phyloP scores from a whole-genome alignment of 2,329 filamentous ascomycete species.

The Venturia nashicola region DNA sequence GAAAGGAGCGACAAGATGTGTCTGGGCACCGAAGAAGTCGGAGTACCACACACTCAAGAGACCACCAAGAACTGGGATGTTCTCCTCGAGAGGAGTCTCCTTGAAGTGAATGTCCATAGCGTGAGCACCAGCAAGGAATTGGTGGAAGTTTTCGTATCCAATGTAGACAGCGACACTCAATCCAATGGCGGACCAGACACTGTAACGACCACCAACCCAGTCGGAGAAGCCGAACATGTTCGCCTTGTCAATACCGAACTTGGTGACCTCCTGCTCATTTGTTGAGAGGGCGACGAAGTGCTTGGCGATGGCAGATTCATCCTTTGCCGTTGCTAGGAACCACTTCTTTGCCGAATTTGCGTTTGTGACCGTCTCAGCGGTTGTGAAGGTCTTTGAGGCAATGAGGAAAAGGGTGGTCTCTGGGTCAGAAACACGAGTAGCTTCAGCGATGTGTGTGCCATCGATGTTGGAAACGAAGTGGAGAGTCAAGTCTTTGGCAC shows the following conservation, averaged over 20 bases:
- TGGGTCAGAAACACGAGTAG: slow-evolving; percentile 74
- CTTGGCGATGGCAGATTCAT: slow-evolving; percentile 69
- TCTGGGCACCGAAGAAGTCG: slow-evolving; percentile 97
- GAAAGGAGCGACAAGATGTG: slow-evolving; percentile 94
- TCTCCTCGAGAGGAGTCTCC: slow-evolving; percentile 78
- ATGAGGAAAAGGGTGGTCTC: slow-evolving; percentile 98
- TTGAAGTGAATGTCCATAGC: slow-evolving; percentile 99
- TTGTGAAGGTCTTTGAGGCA: slow-evolving; percentile 98
- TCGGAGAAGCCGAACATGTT: slow-evolving; percentile 99
- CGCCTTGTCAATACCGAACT: slow-evolving; percentile 96
- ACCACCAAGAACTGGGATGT: slow-evolving; percentile 87
- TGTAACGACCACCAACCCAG: slow-evolving; percentile 97
- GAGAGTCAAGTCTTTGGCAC: slow-evolving; percentile 70
- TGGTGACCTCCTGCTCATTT: slow-evolving; percentile 88
- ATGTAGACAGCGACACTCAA: slow-evolving; percentile 90
- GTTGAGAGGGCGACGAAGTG: slow-evolving; percentile 98
- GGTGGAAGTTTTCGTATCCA: slow-evolving; percentile 93
- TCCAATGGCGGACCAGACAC: slow-evolving; percentile 97
- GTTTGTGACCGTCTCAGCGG: slow-evolving; percentile 92
- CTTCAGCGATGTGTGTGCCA: slow-evolving; percentile 93
- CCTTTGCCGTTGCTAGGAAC: slow-evolving; percentile 82
- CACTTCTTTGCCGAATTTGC: slow-evolving; percentile 93
- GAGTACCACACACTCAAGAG: slow-evolving; percentile 97
- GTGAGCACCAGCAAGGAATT: slow-evolving; percentile 88
- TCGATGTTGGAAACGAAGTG: slow-evolving; percentile 99